These are phyloP conservation scores for Colletotrichum chlorophyti DNA, from an alignment of 2,329 filamentous ascomycete genomes.

Conservation along the genomic window DNA sequence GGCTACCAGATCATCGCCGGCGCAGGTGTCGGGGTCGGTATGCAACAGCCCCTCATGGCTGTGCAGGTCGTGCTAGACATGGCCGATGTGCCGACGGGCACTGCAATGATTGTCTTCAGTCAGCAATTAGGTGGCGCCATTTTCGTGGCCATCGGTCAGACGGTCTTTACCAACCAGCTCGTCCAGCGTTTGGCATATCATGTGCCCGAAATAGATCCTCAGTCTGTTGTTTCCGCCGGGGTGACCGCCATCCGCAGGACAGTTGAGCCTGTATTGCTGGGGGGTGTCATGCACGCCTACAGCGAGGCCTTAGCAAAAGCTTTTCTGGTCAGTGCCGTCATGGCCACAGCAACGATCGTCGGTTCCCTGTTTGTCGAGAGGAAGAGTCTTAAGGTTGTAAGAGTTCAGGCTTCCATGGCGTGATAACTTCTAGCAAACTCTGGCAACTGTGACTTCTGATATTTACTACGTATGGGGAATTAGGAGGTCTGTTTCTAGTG, in stretches of 20 bases:
- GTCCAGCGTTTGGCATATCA: conserved; percentile 42
- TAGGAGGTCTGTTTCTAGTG: too few relatives aligned
- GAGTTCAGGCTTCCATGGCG: conserved; percentile 37
- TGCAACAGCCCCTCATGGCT: conserved; percentile 53
- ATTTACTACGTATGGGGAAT: too few relatives aligned
- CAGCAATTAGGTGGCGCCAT: conserved; percentile 52
- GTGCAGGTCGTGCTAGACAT: conserved; percentile 51
- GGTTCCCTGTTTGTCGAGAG: conserved; percentile 55
- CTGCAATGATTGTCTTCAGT: conserved; percentile 53
- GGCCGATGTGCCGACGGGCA: conserved; percentile 53
- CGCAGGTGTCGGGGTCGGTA: conserved; percentile 47
- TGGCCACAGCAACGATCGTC: conserved; percentile 51
- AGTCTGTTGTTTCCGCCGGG: conserved; percentile 40
- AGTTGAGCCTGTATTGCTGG: conserved; percentile 38
- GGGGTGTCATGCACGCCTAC: conserved; percentile 48
- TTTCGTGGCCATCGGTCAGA: conserved; percentile 59
- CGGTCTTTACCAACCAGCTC: conserved; percentile 57
- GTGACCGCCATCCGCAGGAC: conserved; percentile 43
- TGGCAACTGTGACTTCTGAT: too few relatives aligned
- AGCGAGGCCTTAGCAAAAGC: conserved; percentile 50
- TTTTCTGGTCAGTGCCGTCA: conserved; percentile 51
- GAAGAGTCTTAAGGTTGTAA: conserved; percentile 65
- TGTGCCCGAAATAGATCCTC: conserved; percentile 43
- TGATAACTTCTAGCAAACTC: neutral
- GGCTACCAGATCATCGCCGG: conserved; percentile 52